Evolutionary conservation across 2,329 filamentous ascomycete species (phyloP).

Genomic region (Fusarium sp.): DNA sequence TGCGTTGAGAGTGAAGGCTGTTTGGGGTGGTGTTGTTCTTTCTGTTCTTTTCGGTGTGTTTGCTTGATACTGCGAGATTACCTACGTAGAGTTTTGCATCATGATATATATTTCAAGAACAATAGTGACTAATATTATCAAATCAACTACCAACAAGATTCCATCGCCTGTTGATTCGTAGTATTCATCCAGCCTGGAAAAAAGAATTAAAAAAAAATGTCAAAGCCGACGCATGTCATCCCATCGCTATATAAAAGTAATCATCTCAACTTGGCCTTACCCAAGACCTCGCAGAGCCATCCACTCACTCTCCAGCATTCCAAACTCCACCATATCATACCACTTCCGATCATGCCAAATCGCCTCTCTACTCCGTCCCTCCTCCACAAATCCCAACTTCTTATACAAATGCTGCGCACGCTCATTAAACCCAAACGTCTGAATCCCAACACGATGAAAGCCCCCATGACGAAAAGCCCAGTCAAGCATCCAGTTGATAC

Average conservation of each 20-base stretch:
- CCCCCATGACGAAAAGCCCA: constrained; percentile 61
- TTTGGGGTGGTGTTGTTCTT: neutral
- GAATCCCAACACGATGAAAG: constrained; percentile 59
- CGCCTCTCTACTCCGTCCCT: constrained; percentile 58
- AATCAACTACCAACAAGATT: too few species aligned
- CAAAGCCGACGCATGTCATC: neutral
- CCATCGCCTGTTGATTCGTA: too few species aligned
- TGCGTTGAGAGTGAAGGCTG: neutral
- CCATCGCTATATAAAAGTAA: neutral
- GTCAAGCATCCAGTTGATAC: constrained; percentile 60
- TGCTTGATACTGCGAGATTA: neutral
- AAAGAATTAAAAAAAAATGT: neutral
- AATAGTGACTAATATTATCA: too few species aligned
- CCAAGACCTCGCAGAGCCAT: constrained; percentile 30
- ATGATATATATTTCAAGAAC: too few species aligned
- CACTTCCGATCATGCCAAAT: constrained; percentile 59
- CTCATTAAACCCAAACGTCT: constrained; percentile 57
- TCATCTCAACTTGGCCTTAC: neutral
- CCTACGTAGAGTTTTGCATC: neutral
- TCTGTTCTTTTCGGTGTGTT: neutral
- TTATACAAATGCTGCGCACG: constrained; percentile 59
- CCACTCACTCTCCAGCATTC: constrained; percentile 58
- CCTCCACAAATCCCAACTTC: constrained; percentile 59
- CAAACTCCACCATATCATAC: constrained; percentile 52
- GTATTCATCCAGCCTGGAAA: neutral